Percentiles rank a stretch among this genome's conserved stretches.
phyloP scores from a whole-genome alignment of 176 grass and related monocot species.

The Carex kokanica region DNA sequence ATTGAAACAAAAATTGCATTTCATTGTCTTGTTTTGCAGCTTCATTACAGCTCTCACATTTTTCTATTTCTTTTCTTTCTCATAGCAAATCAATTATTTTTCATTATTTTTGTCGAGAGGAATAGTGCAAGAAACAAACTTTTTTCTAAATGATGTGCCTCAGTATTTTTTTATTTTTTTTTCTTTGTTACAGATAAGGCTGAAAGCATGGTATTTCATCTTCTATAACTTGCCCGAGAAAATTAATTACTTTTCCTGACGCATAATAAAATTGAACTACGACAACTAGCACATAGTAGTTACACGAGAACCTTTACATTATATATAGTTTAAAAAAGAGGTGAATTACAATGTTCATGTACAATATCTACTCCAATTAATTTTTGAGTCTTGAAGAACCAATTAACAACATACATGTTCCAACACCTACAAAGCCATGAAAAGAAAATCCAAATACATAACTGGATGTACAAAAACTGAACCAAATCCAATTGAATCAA shows the following conservation, averaged over 20 bases:
- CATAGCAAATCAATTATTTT: no score
- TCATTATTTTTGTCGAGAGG: no score
- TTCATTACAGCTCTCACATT: not conserved
- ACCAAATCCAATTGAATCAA: conserved; percentile 12
- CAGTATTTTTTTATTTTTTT: not conserved
- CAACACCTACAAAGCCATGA: not conserved
- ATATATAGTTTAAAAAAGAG: not conserved
- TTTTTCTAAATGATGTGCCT: not conserved
- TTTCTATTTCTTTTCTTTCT: not conserved
- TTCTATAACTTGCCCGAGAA: not conserved
- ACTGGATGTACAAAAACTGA: not conserved
- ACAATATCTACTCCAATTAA: not conserved
- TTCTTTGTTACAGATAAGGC: no score
- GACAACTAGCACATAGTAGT: not conserved
- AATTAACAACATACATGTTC: not conserved
- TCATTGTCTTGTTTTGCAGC: no score
- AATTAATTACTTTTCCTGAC: not conserved
- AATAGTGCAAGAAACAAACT: not conserved
- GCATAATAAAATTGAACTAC: not conserved
- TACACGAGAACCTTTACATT: not conserved
- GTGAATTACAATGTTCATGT: not conserved
- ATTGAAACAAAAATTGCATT: no score
- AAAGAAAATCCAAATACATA: not conserved
- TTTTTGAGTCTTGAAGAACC: not conserved
- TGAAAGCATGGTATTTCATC: no score